Conservation (phyloP, 495 filamentous ascomycete genomes). For the Pyrenopolyporus hunteri region DNA sequence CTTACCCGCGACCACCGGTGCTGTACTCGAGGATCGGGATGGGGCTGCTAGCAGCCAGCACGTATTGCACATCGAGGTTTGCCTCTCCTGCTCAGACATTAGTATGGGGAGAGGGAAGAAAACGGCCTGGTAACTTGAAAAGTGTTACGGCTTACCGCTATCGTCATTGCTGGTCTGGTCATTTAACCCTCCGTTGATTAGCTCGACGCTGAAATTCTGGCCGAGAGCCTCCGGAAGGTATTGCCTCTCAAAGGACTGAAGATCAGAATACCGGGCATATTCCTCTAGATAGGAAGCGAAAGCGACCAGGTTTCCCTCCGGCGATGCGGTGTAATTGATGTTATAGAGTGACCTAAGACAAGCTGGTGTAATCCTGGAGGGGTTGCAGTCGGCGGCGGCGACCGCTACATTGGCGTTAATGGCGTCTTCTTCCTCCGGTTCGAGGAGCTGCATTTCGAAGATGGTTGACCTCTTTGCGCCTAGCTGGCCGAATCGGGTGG, state of each 20-base stretch:
- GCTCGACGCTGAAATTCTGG: conserved; percentile 61
- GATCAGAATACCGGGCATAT: conserved; percentile 49
- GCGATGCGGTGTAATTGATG: conserved; percentile 58
- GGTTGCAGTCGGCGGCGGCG: conserved; percentile 50
- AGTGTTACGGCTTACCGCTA: conserved; percentile 40
- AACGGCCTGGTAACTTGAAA: neutral
- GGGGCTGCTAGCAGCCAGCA: conserved; percentile 59
- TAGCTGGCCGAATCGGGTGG: conserved; percentile 58
- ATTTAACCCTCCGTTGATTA: conserved; percentile 62
- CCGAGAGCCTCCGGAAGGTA: conserved; percentile 48
- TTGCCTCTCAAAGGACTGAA: conserved; percentile 40
- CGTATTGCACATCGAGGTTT: conserved; percentile 76
- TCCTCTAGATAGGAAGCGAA: conserved; percentile 66
- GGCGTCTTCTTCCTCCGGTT: conserved; percentile 23
- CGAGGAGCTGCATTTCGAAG: conserved; percentile 44
- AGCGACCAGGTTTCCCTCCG: conserved; percentile 58
- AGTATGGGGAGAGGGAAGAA: conserved; percentile 9
- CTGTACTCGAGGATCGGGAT: conserved; percentile 69
- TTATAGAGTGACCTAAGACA: conserved; percentile 70
- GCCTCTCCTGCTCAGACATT: conserved; percentile 62
- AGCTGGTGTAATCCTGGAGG: conserved; percentile 58
- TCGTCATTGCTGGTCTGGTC: conserved; percentile 54
- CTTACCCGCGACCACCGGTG: conserved; percentile 64
- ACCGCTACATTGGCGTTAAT: conserved; percentile 3
- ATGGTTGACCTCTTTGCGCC: conserved; percentile 40